Evolutionary conservation across 208 protist species (phyloP).

Genomic region (Crithidia thermophila): DNA sequence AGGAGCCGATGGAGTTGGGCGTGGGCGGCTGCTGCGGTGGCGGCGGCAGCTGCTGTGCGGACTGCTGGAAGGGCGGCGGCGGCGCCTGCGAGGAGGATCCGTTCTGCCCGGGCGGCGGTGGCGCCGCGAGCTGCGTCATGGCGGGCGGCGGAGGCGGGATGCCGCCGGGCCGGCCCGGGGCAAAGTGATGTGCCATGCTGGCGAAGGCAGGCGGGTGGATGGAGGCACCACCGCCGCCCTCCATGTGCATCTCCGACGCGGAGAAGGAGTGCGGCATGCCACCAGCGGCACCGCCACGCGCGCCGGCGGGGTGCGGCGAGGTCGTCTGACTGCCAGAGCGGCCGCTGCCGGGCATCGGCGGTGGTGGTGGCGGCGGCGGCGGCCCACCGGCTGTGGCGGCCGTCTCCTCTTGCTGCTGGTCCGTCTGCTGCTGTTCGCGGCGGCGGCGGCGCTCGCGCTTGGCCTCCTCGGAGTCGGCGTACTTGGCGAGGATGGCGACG

Average conservation of each 20-base stretch:
- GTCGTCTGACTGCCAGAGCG: constrained; percentile 1
- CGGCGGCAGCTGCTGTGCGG: neutral
- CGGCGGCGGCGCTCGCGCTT: constrained; percentile 80
- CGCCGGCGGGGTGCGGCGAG: neutral
- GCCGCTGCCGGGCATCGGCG: neutral
- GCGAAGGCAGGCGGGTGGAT: constrained; percentile 25
- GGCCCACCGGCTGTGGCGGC: neutral
- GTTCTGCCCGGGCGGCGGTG: constrained; percentile 7
- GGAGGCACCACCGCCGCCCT: neutral
- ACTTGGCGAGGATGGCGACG: constrained; percentile 80
- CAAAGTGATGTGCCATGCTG: constrained; percentile 34
- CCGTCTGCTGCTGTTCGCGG: constrained; percentile 44
- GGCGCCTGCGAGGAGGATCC: neutral
- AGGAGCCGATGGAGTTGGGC: constrained; percentile 28
- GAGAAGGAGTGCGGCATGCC: constrained; percentile 18
- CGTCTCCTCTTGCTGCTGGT: constrained; percentile 18
- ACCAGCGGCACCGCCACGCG: neutral
- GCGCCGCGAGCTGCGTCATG: neutral
- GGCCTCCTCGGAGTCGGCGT: constrained; percentile 77
- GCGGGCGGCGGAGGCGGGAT: constrained; percentile 18
- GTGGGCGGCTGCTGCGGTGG: constrained; percentile 23
- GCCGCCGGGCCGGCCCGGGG: neutral
- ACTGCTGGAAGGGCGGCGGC: neutral
- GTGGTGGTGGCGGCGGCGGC: constrained; percentile 5
- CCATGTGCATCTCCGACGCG: constrained; percentile 23